Base-by-base conservation (phyloP, 208 protist species). In the Tetramitus jugosus region DNA sequence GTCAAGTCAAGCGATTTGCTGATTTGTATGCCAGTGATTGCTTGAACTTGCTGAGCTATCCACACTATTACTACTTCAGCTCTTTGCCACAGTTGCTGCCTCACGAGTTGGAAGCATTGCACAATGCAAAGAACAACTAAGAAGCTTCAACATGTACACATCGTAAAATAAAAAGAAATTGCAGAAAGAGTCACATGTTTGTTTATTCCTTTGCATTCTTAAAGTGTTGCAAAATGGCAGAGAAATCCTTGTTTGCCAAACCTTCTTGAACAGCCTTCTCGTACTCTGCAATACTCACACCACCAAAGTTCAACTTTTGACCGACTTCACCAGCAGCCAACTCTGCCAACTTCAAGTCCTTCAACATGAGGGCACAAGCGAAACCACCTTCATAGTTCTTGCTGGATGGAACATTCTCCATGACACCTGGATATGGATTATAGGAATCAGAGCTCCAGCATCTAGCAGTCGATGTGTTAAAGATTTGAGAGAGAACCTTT, bases 391-490 rank as follows among this genome's bases (percentile, higher is more conserved):
- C 37, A 60, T 64, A 79, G 3, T 64, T 33, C 37, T 45, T 79
- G 1, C 60, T 72, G 23, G 78, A 69, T 53, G 79, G 69, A 13
- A 82, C 82, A 26, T 77, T 80, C 26, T 87, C 81, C n/a, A 93
- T 86, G 1, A 92, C 87, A 40, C 91, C 91, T 29, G 91, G 91
- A 60, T 76, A 82, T 33, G 91, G 91, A 74, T 94, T 95, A 77
- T 95, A 94, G 0, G 86, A 84, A 76, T 94, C 90, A 31, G 68
- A 83, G 2, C 82, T 89, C 90, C 91, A 95, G 77, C 89, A 93
- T 43, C 90, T 79, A 20, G 81, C 91, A 23, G 86, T 84, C 14
- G 85, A 89, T 2, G 86, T 87, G 64, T 91, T 91, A 67, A 92
- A 84, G 49, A 87, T 84, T 45, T 80, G 40, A 40, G 90, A 85